phyloP scores from a whole-genome alignment of 73 alveolate species.

The Stentor roeselii region DNA sequence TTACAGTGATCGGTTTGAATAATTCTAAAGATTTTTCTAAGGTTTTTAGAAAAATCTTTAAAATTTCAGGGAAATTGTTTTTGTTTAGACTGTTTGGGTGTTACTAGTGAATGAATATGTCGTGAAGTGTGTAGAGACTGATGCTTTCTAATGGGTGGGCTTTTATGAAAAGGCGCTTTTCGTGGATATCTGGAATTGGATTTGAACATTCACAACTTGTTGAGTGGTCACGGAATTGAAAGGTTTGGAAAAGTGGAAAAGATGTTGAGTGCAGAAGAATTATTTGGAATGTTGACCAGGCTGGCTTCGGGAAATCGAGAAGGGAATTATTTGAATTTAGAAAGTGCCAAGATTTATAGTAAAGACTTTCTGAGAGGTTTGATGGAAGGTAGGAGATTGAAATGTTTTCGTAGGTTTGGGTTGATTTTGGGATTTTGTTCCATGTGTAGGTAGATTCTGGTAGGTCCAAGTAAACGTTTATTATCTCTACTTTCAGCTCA shows the following conservation, averaged over 20 bases:
- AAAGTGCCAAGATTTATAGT: neutral
- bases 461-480: neutral
- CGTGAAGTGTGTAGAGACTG: neutral
- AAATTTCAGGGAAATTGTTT: neutral
- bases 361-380: neutral
- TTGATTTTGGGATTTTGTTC: neutral
- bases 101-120: neutral
- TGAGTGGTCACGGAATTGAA: neutral
- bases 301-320: neutral
- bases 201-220: neutral
- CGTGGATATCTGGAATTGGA: neutral
- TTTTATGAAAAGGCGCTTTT: neutral
- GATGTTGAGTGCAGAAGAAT: neutral
- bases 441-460: neutral
- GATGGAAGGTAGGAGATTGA: neutral
- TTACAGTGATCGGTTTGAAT: neutral
- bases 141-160: neutral
- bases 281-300: neutral
- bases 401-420: neutral
- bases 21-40: too few relatives aligned
- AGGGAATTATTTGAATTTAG: neutral
- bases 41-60: too few relatives aligned
- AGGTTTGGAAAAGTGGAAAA: neutral
- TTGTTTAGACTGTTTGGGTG: neutral
- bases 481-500: neutral